phyloP scores from a whole-genome alignment of 2,329 filamentous ascomycete genomes.

The Alternaria longipes region DNA sequence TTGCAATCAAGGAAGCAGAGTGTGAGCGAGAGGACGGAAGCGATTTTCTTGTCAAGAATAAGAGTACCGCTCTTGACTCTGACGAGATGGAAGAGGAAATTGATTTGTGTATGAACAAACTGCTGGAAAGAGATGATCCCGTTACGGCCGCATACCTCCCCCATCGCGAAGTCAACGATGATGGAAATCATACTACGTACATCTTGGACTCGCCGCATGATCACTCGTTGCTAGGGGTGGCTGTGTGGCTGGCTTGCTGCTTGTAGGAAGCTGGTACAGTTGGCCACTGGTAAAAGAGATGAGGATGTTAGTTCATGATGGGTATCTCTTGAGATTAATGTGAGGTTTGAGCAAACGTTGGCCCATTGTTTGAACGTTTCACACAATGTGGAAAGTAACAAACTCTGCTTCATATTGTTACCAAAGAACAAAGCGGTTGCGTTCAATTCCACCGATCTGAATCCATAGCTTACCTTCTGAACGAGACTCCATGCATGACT shows the following conservation, averaged over 20 bases:
- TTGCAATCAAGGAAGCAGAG: not conserved
- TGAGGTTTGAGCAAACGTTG: not conserved
- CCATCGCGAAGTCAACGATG: not conserved
- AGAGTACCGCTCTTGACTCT: not conserved
- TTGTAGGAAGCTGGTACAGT: not conserved
- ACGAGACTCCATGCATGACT: not conserved
- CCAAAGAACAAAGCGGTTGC: not conserved
- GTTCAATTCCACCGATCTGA: too few species aligned
- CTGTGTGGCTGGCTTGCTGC: not conserved
- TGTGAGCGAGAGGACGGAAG: not conserved
- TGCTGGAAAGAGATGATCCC: not conserved
- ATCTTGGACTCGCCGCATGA: not conserved
- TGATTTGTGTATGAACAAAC: not conserved
- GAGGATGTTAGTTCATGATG: not conserved
- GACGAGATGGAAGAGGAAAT: slow-evolving; percentile 6
- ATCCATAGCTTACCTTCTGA: not conserved
- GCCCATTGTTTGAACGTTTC: not conserved
- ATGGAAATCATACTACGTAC: not conserved
- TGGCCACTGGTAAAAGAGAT: not conserved
- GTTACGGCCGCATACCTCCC: not conserved
- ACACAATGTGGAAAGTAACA: not conserved
- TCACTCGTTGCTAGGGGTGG: not conserved
- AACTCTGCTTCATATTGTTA: not conserved
- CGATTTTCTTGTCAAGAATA: not conserved
- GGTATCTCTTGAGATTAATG: not conserved